Evolutionary conservation across 1,284 basidiomycete species (phyloP), one percentile per base, ranked within the genome.

Genomic region (Rhodotorula sp.): DNA sequence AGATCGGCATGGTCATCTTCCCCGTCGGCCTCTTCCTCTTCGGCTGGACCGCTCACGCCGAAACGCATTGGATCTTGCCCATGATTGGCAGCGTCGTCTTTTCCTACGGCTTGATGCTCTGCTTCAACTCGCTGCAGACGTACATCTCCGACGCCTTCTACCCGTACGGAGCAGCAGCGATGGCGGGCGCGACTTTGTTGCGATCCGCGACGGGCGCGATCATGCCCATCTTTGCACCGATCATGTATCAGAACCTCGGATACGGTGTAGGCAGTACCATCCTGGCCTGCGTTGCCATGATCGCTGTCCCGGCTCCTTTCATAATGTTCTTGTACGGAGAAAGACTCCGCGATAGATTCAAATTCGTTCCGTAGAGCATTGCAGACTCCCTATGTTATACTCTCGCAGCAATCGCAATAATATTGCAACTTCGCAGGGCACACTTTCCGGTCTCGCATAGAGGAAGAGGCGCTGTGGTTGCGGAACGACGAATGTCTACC

Each of bases 141-240:
- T 69, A 42, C 37, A 62, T 69, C 33, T 64, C 66, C 29, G 68
- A 69, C 56, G 60, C 51, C 6, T 66, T 59, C 71, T 78, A 77
- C 6, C 83, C 83, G 6, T 84, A 81, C 70, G 82, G 82, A 3
- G 83, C 83, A 0, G 81, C 81, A 0, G 83, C 80, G 0, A 80
- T 81, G 10, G 83, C 82, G 0, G 80, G 77, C 29, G 82, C 78
- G 12, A 77, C 79, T 15, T 60, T 80, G 20, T 62, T 77, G 1
- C 78, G 83, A 2, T 80, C 79, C 3, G 63, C 82, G 22, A 62
- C 80, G 1, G 83, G 82, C 4, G 81, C 81, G 37, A 73, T 81
- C 12, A 78, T 84, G 26, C 83, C 83, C 18, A 78, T 83, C 42
- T 83, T 82, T 66, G 76, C 78, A 0, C 77, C 80, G 1, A 76